Conservation (phyloP, 441 rosid genomes). For the Jatropha multifida region DNA sequence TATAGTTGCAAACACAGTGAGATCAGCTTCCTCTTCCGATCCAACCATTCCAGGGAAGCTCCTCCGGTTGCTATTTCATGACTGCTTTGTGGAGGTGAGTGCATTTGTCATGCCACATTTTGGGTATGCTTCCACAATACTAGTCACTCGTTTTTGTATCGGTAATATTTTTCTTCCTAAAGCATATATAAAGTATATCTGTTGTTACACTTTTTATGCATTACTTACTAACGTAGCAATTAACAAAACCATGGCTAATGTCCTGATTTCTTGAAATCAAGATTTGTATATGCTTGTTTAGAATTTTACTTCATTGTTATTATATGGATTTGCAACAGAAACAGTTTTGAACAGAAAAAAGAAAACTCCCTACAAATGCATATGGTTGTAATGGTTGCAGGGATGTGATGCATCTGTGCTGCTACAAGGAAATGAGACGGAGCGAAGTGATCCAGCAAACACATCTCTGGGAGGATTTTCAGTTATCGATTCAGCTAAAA, state of each 20-base stretch:
- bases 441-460: conserved; percentile 49
- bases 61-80: conserved; percentile 76
- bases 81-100: conserved; percentile 81
- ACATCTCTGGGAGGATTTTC: conserved; percentile 59
- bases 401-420: conserved; percentile 87
- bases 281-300: not conserved
- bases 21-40: conserved; percentile 40
- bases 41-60: conserved; percentile 54
- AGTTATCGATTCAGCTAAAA: conserved; percentile 57
- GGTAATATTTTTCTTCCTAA: too few species aligned
- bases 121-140: too few species aligned
- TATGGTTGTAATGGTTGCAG: conserved; percentile 26
- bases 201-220: not conserved
- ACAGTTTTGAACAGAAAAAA: not conserved
- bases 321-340: not conserved
- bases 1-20: conserved; percentile 43
- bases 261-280: not conserved
- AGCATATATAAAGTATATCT: too few species aligned
- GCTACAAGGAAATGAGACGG: conserved; percentile 42
- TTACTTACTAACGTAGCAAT: not conserved
- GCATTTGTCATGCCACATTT: conserved; percentile 17
- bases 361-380: too few species aligned
- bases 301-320: not conserved
- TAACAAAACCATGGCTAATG: not conserved
- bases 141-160: too few species aligned